Evolutionary conservation across 2,329 filamentous ascomycete species (phyloP), one percentile per base, ranked within the genome.

Genomic region (Sporothrix brunneoviolacea): DNA sequence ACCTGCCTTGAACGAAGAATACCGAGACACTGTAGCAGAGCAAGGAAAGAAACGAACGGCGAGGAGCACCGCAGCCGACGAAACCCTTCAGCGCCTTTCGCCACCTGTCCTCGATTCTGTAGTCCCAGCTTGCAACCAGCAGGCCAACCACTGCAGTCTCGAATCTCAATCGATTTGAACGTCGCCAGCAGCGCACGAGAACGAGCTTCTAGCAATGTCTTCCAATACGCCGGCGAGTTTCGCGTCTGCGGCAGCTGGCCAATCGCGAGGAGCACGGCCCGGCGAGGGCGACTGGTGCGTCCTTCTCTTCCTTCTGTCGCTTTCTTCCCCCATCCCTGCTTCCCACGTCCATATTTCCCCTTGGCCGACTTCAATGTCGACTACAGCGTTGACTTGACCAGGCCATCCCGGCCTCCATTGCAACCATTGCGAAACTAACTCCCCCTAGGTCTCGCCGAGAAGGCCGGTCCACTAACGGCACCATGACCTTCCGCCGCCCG

Each of bases 151-250:
- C 24, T 28, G 6, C 24, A 28, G 10, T 10, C 24, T 30, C 40
- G 24, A 42, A 30, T n/a, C 40, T 42, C 24, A 15, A 42, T 19
- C 32, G 32, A 21, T 21, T 21, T 3, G 28, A 27, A 10, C 19
- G 6, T 16, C n/a, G 8, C 19, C 35, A 19, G 10, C 27, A 22
- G 4, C 18, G 15, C 10, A 6, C 43, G 16, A 41, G 22, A 35
- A 33, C n/a, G 30, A 38, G 28, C n/a, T 18, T 15, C 16, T 16
- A 64, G 59, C 59, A 59, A 68, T 89, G 85, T 80, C 84, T 72
- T 81, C 83, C 66, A 83, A 86, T 72, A 79, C 89, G 68, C 83
- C 85, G 62, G 88, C 86, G 61, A 90, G 84, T 76, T 91, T 91
- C 71, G 86, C 86, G 66, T 89, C 86, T 65, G 86, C 86, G 62